A percentile compares a stretch with the other conserved stretches of the same genome.
These are phyloP conservation scores for Dothideomycetes sp. DNA, from an alignment of 2,329 filamentous ascomycete genomes.

Conservation along the genomic window DNA sequence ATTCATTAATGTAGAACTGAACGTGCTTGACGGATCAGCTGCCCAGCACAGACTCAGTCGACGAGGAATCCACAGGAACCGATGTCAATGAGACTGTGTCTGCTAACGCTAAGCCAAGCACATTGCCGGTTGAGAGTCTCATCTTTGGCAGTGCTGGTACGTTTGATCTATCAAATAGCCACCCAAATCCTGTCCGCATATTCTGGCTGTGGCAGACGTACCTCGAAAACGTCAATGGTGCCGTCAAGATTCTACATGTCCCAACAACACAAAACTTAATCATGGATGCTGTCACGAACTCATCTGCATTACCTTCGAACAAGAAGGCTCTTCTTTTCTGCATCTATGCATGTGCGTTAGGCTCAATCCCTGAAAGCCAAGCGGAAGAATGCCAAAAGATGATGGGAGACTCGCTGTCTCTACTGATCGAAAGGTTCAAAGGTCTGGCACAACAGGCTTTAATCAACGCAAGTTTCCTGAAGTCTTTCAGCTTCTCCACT, in stretches of 20 bases:
- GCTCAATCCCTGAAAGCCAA: conserved; percentile 33
- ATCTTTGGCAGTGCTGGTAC: background rate
- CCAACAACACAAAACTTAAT: conserved; percentile 47
- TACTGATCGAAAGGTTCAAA: background rate
- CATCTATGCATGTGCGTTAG: conserved; percentile 50
- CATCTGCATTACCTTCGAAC: conserved; percentile 48
- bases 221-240: conserved; percentile 61
- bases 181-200: conserved; percentile 5
- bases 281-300: conserved; percentile 31
- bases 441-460: conserved; percentile 43
- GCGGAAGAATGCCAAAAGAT: conserved; percentile 35
- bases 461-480: conserved; percentile 57
- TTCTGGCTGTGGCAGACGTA: conserved; percentile 45
- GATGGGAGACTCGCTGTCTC: conserved; percentile 41
- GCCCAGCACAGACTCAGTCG: background rate
- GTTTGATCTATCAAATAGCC: background rate
- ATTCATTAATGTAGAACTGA: conserved; percentile 27
- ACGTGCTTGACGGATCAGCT: conserved; percentile 23
- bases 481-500: conserved; percentile 53
- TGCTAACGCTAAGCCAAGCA: conserved; percentile 11
- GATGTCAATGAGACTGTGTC: background rate
- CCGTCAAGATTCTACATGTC: conserved; percentile 60
- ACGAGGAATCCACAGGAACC: conserved; percentile 15
- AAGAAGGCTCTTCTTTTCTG: conserved; percentile 51
- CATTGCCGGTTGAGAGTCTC: conserved; percentile 14